Evolutionary conservation across 2,329 filamentous ascomycete genomes (phyloP), one percentile per base, ranked within the genome.

Genomic region (Epichloe baconii): DNA sequence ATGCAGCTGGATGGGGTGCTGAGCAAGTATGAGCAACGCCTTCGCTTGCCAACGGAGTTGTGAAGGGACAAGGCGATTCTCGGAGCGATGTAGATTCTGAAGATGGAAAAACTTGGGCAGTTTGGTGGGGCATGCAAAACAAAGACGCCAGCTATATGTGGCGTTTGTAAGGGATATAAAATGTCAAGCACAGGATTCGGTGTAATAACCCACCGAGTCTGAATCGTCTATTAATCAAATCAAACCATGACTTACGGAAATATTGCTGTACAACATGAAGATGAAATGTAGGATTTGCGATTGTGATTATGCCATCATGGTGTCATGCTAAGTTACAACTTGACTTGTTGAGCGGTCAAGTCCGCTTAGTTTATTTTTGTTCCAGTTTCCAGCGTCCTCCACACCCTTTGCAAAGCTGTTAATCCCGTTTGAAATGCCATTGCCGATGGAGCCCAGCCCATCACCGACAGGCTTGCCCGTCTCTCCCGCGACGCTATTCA

Each of bases 1-100:
- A 88, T 62, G 62, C 57, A 47, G 76, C 78, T 58, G 81, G 83
- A 61, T 88, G 85, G 84, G 85, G 84, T 52, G 83, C 84, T 55
- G 85, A 88, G 73, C 82, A 86, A 71, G 83, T 88, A 59, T 86
- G 82, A 66, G 44, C 48, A 15, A 51, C 41, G 11, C 3, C 34
- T 31, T 37, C 6, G 19, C 14, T 37, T 46, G 6, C 15, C 17
- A 31, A 44, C n/a, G 19, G 31, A 6, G 21, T 11, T 5, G 4
- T 12, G 14, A 14, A 17, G 15, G 2, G 7, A 17, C 15, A 3
- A 3, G 19, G 17, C 31, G 35, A 12, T n/a, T n/a, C 34, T 12
- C 10, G 6, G 11, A 15, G 37, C 12, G 14, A 14, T 35, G 17
- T 11, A 34, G 7, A 5, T 43, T 12, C 4, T 17, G 1, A 10